Evolutionary conservation across 495 filamentous ascomycete genomes (phyloP).

Genomic region (Penicillium canariense): DNA sequence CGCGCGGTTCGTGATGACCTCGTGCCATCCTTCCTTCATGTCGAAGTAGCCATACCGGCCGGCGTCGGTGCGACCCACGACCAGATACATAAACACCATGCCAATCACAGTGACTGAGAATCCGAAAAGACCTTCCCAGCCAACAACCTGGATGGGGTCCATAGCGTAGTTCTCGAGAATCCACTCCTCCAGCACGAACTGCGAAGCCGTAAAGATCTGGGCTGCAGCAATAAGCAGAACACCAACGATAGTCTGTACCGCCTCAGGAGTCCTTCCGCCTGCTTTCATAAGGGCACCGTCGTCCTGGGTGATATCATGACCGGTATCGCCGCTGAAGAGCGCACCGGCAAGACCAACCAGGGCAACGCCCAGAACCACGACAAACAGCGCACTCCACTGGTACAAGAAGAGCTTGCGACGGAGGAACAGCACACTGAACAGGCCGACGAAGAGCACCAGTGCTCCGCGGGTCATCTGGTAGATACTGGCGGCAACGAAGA

Average conservation of each 20-base stretch:
- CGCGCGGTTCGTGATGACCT: slow-evolving; percentile 66
- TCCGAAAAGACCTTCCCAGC: slow-evolving; percentile 94
- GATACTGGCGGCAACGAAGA: slow-evolving; percentile 91
- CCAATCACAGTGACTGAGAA: slow-evolving; percentile 76
- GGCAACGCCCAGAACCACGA: slow-evolving; percentile 85
- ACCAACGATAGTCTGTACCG: slow-evolving; percentile 72
- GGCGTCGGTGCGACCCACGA: slow-evolving; percentile 68
- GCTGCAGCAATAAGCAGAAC: slow-evolving; percentile 86
- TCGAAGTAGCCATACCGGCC: slow-evolving; percentile 87
- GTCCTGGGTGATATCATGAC: slow-evolving; percentile 39
- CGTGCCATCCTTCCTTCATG: slow-evolving; percentile 73
- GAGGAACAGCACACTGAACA: slow-evolving; percentile 92
- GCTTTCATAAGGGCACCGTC: slow-evolving; percentile 20
- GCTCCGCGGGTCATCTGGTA: slow-evolving; percentile 99
- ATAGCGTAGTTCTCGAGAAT: slow-evolving; percentile 87
- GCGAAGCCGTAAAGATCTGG: slow-evolving; percentile 93
- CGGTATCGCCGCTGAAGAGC: slow-evolving; percentile 65
- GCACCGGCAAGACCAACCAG: slow-evolving; percentile 87
- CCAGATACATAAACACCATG: slow-evolving; percentile 77
- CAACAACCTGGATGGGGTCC: slow-evolving; percentile 86
- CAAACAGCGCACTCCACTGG: slow-evolving; percentile 84
- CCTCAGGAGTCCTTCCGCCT: slow-evolving; percentile 51
- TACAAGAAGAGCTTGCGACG: slow-evolving; percentile 71
- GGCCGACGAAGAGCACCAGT: slow-evolving; percentile 87
- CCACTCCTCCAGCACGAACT: slow-evolving; percentile 95